Conservation (phyloP, 108 stramenopile genomes). For the Tribonema minus region DNA sequence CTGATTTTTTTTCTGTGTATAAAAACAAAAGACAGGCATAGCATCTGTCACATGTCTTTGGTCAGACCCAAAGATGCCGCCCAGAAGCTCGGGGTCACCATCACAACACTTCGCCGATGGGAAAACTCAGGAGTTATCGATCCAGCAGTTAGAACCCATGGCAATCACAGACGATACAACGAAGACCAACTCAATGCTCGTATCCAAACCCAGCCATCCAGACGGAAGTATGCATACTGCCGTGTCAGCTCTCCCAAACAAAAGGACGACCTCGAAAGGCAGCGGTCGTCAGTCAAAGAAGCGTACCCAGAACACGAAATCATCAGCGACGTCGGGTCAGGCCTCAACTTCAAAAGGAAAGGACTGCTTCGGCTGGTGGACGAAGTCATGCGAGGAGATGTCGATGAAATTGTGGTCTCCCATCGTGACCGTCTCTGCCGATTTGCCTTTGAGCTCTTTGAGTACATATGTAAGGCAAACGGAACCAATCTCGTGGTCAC, state of each 20-base stretch:
- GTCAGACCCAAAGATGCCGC: too few relatives aligned
- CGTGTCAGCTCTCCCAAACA: too few relatives aligned
- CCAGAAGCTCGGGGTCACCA: neutral
- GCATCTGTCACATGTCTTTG: too few relatives aligned
- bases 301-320: neutral
- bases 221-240: too few relatives aligned
- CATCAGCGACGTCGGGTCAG: neutral
- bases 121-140: neutral
- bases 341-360: neutral
- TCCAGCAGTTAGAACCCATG: neutral
- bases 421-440: neutral
- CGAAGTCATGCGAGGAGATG: neutral
- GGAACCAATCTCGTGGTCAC: neutral
- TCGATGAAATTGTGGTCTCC: neutral
- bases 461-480: neutral
- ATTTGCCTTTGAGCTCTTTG: neutral
- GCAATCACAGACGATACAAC: neutral
- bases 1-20: too few relatives aligned
- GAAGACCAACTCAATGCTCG: neutral
- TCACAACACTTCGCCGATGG: neutral
- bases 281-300: too few relatives aligned
- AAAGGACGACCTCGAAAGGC: too few relatives aligned
- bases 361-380: neutral
- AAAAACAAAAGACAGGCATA: too few relatives aligned
- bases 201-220: too few relatives aligned